A percentile compares a stretch with the other conserved stretches of the same genome.
Evolutionary conservation across 1,139 yeast genomes (phyloP).

Genomic region (Magnusiomyces sp.): DNA sequence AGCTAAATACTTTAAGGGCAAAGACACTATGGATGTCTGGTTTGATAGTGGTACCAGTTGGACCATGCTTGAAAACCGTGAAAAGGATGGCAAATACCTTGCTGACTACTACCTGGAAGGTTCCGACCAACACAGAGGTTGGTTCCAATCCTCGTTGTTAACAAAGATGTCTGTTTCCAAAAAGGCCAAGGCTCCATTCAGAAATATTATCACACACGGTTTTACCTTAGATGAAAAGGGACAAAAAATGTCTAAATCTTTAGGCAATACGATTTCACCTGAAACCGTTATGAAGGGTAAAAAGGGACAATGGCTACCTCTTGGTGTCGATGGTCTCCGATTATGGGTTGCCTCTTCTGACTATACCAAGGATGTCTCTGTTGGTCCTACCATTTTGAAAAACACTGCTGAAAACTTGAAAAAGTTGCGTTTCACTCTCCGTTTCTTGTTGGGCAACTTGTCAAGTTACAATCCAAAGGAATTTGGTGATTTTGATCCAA

Average conservation of each 20-base stretch:
- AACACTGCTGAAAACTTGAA: slow-evolving; percentile 75
- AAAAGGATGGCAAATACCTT: slow-evolving; percentile 29
- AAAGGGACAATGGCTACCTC: slow-evolving; percentile 47
- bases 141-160: slow-evolving; percentile 92
- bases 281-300: slow-evolving; percentile 60
- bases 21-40: slow-evolving; percentile 98
- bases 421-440: slow-evolving; percentile 74
- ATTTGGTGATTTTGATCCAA: slow-evolving; percentile 3
- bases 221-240: slow-evolving; percentile 82
- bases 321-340: slow-evolving; percentile 88
- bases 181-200: slow-evolving; percentile 51
- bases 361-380: slow-evolving; percentile 69
- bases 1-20: slow-evolving; percentile 48
- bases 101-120: slow-evolving; percentile 90
- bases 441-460: slow-evolving; percentile 58
- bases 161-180: slow-evolving; percentile 54
- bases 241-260: slow-evolving; percentile 86
- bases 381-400: slow-evolving; percentile 62
- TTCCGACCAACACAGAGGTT: slow-evolving; percentile 94
- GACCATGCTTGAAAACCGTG: slow-evolving; percentile 47
- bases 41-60: slow-evolving; percentile 95
- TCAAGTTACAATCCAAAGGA: slow-evolving; percentile 21
- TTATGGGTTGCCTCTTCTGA: slow-evolving; percentile 88
- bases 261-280: slow-evolving; percentile 78
- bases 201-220: slow-evolving; percentile 80